Conservation (phyloP, 1,139 yeast species). For the Taphrina communis region DNA sequence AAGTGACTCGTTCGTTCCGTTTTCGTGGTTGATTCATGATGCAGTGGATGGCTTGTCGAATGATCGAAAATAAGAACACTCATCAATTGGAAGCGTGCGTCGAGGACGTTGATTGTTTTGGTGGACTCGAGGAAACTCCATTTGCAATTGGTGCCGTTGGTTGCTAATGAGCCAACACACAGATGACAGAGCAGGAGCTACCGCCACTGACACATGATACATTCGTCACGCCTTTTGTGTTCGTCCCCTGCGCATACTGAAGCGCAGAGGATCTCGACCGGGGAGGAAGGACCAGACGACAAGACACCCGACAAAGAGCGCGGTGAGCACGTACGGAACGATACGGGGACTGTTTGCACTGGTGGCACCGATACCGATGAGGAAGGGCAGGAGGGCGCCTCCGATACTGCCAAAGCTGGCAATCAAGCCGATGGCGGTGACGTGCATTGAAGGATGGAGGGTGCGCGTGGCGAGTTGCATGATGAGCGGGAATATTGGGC, state of each 20-base stretch:
- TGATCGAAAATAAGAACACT: too few relatives aligned
- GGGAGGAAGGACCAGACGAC: slow-evolving; percentile 28
- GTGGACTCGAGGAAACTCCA: too few relatives aligned
- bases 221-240: too few relatives aligned
- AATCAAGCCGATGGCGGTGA: slow-evolving; percentile 73
- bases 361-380: slow-evolving; percentile 34
- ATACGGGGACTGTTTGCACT: slow-evolving; percentile 22
- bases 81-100: too few relatives aligned
- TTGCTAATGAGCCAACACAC: too few relatives aligned
- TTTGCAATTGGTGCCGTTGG: too few relatives aligned
- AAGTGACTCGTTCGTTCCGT: too few relatives aligned
- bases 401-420: slow-evolving; percentile 85
- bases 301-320: slow-evolving; percentile 28
- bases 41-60: too few relatives aligned
- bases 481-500: slow-evolving; percentile 82
- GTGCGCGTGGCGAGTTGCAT: slow-evolving; percentile 68
- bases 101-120: too few relatives aligned
- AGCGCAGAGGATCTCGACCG: slow-evolving; percentile 22
- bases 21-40: too few relatives aligned
- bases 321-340: slow-evolving; percentile 28
- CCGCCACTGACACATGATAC: too few relatives aligned
- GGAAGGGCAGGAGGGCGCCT: slow-evolving; percentile 65
- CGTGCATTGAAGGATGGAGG: slow-evolving; percentile 66
- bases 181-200: too few relatives aligned
- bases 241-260: background rate